Percentiles rank a stretch among this genome's conserved stretches.
Evolutionary conservation across 176 grass and related monocot genomes (phyloP).

Genomic region (Aegilops speltoides): DNA sequence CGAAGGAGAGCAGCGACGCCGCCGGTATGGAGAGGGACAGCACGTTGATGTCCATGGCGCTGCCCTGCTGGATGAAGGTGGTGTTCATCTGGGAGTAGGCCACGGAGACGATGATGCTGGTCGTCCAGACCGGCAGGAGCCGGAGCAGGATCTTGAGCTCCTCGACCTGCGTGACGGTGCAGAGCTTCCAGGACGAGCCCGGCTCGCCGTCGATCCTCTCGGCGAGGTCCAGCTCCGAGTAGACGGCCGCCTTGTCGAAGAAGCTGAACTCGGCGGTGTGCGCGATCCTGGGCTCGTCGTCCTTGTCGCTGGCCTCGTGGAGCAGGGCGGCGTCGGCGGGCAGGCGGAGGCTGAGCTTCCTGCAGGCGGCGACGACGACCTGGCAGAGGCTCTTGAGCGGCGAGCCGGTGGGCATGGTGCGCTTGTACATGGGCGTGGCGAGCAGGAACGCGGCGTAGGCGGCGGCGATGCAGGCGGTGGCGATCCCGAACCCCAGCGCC

Average conservation of each 20-base stretch:
- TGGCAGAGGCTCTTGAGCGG: slow-evolving; percentile 56
- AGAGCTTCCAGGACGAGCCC: slow-evolving; percentile 41
- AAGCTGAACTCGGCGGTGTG: slow-evolving; percentile 54
- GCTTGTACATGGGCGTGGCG: slow-evolving; percentile 47
- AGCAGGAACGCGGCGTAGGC: slow-evolving; percentile 47
- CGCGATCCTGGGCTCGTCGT: slow-evolving; percentile 25
- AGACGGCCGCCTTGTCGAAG: slow-evolving; percentile 52
- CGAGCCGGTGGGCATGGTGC: slow-evolving; percentile 43
- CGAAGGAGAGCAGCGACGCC: slow-evolving; percentile 55
- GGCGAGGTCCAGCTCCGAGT: slow-evolving; percentile 34
- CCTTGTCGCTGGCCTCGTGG: slow-evolving; percentile 40
- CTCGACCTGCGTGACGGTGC: slow-evolving; percentile 87
- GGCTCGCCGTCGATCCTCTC: neutral
- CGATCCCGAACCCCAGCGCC: slow-evolving; percentile 56
- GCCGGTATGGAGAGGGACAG: slow-evolving; percentile 46
- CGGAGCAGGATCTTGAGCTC: slow-evolving; percentile 59
- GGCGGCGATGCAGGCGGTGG: slow-evolving; percentile 53
- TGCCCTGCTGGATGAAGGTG: slow-evolving; percentile 77
- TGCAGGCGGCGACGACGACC: slow-evolving; percentile 53
- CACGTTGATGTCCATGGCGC: slow-evolving; percentile 50
- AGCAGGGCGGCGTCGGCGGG: slow-evolving; percentile 33
- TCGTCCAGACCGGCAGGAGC: slow-evolving; percentile 33
- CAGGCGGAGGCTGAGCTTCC: slow-evolving; percentile 18
- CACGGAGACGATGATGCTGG: slow-evolving; percentile 50
- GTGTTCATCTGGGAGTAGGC: slow-evolving; percentile 71